phyloP scores from a whole-genome alignment of 2,329 filamentous ascomycete genomes.

The Venturia asperata region DNA sequence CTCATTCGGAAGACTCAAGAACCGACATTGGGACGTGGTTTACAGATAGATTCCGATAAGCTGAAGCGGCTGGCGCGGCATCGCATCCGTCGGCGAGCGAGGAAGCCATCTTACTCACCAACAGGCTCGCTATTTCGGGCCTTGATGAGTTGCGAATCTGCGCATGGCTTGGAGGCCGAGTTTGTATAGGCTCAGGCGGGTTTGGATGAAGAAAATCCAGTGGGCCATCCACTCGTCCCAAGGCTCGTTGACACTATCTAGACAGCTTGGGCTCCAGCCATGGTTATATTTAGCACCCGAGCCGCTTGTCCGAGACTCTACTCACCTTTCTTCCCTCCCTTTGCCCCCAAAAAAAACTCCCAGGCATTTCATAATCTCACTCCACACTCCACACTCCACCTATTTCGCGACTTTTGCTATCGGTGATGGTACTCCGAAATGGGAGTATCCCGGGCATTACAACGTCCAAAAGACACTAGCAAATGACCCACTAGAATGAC shows the following conservation, averaged over 20 bases:
- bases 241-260: not conserved
- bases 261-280: no score
- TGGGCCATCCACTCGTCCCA: conserved; percentile 12
- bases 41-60: not conserved
- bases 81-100: not conserved
- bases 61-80: not conserved
- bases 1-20: conserved; percentile 7
- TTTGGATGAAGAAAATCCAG: not conserved
- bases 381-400: no score
- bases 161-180: conserved; percentile 5
- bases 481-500: no score
- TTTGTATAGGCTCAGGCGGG: not conserved
- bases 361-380: no score
- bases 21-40: not conserved
- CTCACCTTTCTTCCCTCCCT: no score
- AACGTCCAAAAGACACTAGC: no score
- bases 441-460: no score
- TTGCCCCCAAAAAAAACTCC: no score
- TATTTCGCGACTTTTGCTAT: no score
- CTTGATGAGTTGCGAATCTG: not conserved
- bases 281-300: no score
- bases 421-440: no score
- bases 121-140: conserved; percentile 4
- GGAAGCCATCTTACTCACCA: not conserved
- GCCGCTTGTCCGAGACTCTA: no score